phyloP scores from a whole-genome alignment of 2,329 filamentous ascomycete species.

The Colletotrichum higginsianum region DNA sequence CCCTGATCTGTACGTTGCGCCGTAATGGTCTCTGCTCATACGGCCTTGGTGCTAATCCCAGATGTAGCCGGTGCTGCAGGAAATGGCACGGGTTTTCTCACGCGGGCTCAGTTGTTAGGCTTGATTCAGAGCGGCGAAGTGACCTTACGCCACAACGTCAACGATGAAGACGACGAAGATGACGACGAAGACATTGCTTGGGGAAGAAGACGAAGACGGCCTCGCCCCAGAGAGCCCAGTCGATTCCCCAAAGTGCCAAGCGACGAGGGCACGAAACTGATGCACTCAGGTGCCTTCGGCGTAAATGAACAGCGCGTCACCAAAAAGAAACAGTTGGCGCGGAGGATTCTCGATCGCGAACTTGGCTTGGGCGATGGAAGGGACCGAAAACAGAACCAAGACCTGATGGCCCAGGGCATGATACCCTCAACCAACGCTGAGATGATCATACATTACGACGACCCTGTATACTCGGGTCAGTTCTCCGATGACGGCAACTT shows the following conservation, averaged over 20 bases:
- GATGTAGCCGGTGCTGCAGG: slow-evolving; percentile 46
- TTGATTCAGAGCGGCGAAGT: slow-evolving; percentile 56
- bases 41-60: slow-evolving; percentile 51
- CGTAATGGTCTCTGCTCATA: slow-evolving; percentile 42
- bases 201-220: slow-evolving; percentile 60
- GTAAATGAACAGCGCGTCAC: slow-evolving; percentile 70
- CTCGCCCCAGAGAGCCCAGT: slow-evolving; percentile 60
- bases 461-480: slow-evolving; percentile 92
- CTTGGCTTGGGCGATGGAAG: slow-evolving; percentile 77
- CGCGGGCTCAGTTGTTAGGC: slow-evolving; percentile 56
- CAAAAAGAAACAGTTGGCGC: slow-evolving; percentile 72
- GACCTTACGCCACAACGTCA: slow-evolving; percentile 54
- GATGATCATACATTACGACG: slow-evolving; percentile 88
- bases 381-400: slow-evolving; percentile 72
- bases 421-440: slow-evolving; percentile 85
- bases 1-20: slow-evolving; percentile 15
- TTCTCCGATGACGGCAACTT: slow-evolving; percentile 98
- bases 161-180: slow-evolving; percentile 54
- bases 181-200: slow-evolving; percentile 56
- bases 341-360: slow-evolving; percentile 85
- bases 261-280: slow-evolving; percentile 80
- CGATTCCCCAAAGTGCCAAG: slow-evolving; percentile 89
- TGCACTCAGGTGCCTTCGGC: slow-evolving; percentile 88
- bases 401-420: slow-evolving; percentile 72
- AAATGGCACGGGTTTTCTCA: slow-evolving; percentile 51